Percentiles rank a stretch among this genome's conserved stretches.
Conservation (phyloP, 2,329 filamentous ascomycete genomes). For the Trichoderma guizhouense region DNA sequence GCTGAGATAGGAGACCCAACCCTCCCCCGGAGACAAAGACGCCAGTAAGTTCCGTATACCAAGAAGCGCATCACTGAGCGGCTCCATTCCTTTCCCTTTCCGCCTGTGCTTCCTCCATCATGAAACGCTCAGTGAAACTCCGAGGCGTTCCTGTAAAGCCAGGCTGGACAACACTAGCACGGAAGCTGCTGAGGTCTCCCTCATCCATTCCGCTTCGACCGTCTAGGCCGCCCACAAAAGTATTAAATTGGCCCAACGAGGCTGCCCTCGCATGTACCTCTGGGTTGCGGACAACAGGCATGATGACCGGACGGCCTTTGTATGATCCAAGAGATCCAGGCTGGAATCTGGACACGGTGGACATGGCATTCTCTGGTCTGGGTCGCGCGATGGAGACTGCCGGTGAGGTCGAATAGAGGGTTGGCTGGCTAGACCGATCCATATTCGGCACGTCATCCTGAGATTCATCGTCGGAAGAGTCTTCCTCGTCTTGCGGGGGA, state of each 20-base stretch:
- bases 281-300: conserved; percentile 49
- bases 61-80: conserved; percentile 19
- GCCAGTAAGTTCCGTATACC: conserved; percentile 20
- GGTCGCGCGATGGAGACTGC: conserved; percentile 40
- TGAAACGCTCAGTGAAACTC: conserved; percentile 48
- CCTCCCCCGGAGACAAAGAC: conserved; percentile 24
- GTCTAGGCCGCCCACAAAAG: conserved; percentile 53
- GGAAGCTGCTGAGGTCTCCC: conserved; percentile 43
- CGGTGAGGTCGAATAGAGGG: conserved; percentile 43
- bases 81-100: conserved; percentile 24
- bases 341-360: conserved; percentile 34
- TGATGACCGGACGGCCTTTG: conserved; percentile 50
- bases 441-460: neutral
- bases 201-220: conserved; percentile 50
- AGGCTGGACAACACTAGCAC: conserved; percentile 38
- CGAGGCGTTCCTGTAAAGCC: conserved; percentile 43
- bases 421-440: neutral
- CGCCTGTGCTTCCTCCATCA: conserved; percentile 45
- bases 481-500: conserved; percentile 37
- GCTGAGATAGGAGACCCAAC: conserved; percentile 23
- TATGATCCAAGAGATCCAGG: conserved; percentile 51
- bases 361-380: conserved; percentile 29
- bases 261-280: conserved; percentile 48
- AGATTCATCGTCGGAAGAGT: conserved; percentile 29
- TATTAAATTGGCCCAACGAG: conserved; percentile 46